Percentiles rank a stretch among this genome's conserved stretches.
phyloP scores from a whole-genome alignment of 345 rosid species.

The Cardamine resedifolia region DNA sequence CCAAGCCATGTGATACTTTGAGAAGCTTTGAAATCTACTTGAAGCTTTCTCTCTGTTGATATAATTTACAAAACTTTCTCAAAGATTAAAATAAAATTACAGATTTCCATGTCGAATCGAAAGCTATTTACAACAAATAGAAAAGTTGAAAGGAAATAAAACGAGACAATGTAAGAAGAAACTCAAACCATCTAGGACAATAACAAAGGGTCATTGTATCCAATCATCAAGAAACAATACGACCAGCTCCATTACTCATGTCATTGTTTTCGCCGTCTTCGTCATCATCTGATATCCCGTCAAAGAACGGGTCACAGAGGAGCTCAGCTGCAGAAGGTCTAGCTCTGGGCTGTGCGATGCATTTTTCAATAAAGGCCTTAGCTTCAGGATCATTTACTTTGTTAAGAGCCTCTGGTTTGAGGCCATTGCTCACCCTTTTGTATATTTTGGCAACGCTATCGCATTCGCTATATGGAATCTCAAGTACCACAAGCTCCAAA shows the following conservation, averaged over 20 bases:
- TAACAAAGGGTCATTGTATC: background rate
- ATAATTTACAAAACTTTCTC: background rate
- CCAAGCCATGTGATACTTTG: too few species aligned
- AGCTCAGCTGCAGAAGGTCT: conserved; percentile 78
- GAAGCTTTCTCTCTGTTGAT: too few species aligned
- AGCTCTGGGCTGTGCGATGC: conserved; percentile 57
- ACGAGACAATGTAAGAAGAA: conserved; percentile 1
- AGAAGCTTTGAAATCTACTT: too few species aligned
- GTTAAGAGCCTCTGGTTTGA: conserved; percentile 62
- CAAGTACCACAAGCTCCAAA: conserved; percentile 72
- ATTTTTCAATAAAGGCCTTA: conserved; percentile 69
- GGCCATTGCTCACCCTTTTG: conserved; percentile 69
- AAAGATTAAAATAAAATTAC: background rate
- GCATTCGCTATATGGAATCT: conserved; percentile 82
- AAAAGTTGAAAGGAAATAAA: conserved; percentile 3
- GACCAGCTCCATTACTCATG: conserved; percentile 14
- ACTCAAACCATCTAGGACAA: background rate
- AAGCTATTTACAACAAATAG: conserved; percentile 9
- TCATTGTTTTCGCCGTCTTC: conserved; percentile 40
- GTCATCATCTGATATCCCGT: conserved; percentile 52
- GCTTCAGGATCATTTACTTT: conserved; percentile 64
- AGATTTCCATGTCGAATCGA: conserved; percentile 7
- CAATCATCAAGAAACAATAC: conserved; percentile 27
- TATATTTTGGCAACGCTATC: conserved; percentile 70
- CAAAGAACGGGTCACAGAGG: conserved; percentile 67